Evolutionary conservation across 768 basidiomycete species (phyloP).

Genomic region (Auricularia cornea): DNA sequence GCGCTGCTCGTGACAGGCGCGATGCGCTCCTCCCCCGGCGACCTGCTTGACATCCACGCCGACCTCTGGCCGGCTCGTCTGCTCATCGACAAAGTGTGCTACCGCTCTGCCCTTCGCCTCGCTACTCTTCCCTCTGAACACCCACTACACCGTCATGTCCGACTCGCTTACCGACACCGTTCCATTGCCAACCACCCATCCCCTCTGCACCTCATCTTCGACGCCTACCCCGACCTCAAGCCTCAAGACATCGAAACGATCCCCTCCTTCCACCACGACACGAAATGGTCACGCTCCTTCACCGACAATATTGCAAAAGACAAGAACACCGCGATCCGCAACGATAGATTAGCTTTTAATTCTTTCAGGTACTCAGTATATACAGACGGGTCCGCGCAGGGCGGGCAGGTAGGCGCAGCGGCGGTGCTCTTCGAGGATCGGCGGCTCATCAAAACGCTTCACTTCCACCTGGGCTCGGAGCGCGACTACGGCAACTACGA

Average conservation of each 20-base stretch:
- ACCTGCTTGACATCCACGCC: constrained; percentile 16
- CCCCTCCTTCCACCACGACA: not conserved
- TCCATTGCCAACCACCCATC: constrained; percentile 6
- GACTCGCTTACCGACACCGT: not conserved
- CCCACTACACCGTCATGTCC: constrained; percentile 1
- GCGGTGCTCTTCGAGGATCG: constrained; percentile 5
- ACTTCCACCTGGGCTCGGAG: not conserved
- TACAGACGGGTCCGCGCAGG: constrained; percentile 2
- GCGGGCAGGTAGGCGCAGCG: constrained; percentile 9
- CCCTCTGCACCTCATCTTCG: constrained; percentile 17
- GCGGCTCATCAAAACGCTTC: not conserved
- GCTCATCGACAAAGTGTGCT: too few species aligned
- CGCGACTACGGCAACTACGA: too few species aligned
- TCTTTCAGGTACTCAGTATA: too few species aligned
- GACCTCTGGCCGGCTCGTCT: constrained; percentile 12
- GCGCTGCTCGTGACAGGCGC: constrained; percentile 14
- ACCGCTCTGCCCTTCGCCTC: constrained; percentile 3
- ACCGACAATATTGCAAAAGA: not conserved
- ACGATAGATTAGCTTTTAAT: not conserved
- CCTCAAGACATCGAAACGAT: constrained; percentile 14
- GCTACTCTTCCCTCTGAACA: constrained; percentile 1
- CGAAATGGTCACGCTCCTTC: constrained; percentile 1
- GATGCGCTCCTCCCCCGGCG: constrained; percentile 15
- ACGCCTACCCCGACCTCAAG: constrained; percentile 2
- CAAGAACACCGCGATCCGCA: not conserved